Evolutionary conservation across 2,329 filamentous ascomycete genomes (phyloP).

Genomic region (Zymoseptoria brevis): DNA sequence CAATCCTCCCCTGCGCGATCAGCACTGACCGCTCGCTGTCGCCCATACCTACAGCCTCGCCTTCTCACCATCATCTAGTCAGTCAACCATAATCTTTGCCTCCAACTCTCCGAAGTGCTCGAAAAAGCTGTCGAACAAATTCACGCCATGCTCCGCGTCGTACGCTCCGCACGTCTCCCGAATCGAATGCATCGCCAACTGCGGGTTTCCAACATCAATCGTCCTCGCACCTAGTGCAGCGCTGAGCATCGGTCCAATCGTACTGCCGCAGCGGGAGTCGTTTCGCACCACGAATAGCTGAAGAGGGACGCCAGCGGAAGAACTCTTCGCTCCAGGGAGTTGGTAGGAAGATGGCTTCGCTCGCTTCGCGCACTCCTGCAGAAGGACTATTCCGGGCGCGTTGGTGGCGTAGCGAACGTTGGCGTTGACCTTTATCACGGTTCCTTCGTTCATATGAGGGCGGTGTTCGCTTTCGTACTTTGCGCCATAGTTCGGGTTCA

Average conservation of each 20-base stretch:
- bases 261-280: slow-evolving; percentile 88
- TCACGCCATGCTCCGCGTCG: slow-evolving; percentile 79
- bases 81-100: slow-evolving; percentile 77
- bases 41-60: slow-evolving; percentile 3
- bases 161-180: slow-evolving; percentile 83
- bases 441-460: slow-evolving; percentile 92
- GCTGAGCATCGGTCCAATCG: slow-evolving; percentile 93
- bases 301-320: slow-evolving; percentile 66
- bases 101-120: slow-evolving; percentile 75
- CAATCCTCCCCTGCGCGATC: too few species aligned
- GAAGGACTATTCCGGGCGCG: slow-evolving; percentile 82
- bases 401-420: slow-evolving; percentile 97
- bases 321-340: slow-evolving; percentile 32
- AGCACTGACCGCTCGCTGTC: background rate
- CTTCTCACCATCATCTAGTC: slow-evolving; percentile 15
- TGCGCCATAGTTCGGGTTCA: slow-evolving; percentile 86
- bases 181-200: slow-evolving; percentile 95
- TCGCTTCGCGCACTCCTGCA: slow-evolving; percentile 72
- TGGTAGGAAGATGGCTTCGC: slow-evolving; percentile 39
- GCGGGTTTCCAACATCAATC: slow-evolving; percentile 85
- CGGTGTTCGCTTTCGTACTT: slow-evolving; percentile 91
- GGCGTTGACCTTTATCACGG: slow-evolving; percentile 96
- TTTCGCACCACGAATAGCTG: slow-evolving; percentile 96
- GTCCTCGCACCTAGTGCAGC: slow-evolving; percentile 81
- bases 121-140: slow-evolving; percentile 82